phyloP scores from a whole-genome alignment of 208 protist genomes.

The Plasmodiophora brassicae region DNA sequence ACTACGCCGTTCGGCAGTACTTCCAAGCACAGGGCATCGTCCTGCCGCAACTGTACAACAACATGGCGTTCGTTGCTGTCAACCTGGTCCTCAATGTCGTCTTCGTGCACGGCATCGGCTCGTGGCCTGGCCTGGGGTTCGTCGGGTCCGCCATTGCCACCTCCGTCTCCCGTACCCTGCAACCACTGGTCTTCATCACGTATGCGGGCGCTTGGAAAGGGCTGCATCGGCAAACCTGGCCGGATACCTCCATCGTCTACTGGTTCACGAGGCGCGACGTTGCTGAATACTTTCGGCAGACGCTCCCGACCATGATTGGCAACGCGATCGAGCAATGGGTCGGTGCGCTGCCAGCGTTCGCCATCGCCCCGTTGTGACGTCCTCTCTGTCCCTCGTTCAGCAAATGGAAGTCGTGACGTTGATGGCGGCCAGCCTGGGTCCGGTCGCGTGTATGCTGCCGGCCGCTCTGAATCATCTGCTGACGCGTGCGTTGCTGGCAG shows the following conservation, averaged over 20 bases:
- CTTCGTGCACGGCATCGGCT: slow-evolving; percentile 7
- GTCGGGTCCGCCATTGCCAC: slow-evolving; percentile 20
- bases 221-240: slow-evolving; percentile 25
- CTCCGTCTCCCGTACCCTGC: not conserved
- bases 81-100: slow-evolving; percentile 28
- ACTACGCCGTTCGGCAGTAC: not conserved
- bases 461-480: not conserved
- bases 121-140: slow-evolving; percentile 19
- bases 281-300: not conserved
- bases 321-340: slow-evolving; percentile 20
- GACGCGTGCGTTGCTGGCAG: not conserved
- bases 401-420: not conserved
- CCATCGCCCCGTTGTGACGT: not conserved
- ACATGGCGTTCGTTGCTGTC: slow-evolving; percentile 2
- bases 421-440: not conserved
- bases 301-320: not conserved
- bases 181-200: not conserved
- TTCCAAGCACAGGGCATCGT: slow-evolving; percentile 37
- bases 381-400: not conserved
- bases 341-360: not conserved
- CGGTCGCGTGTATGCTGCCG: not conserved
- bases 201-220: not conserved
- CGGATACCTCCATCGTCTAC: not conserved
- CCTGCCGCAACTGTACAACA: not conserved
- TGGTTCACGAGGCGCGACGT: not conserved